Evolutionary conservation across 768 basidiomycete genomes (phyloP).

Genomic region (Boletus fagicola): DNA sequence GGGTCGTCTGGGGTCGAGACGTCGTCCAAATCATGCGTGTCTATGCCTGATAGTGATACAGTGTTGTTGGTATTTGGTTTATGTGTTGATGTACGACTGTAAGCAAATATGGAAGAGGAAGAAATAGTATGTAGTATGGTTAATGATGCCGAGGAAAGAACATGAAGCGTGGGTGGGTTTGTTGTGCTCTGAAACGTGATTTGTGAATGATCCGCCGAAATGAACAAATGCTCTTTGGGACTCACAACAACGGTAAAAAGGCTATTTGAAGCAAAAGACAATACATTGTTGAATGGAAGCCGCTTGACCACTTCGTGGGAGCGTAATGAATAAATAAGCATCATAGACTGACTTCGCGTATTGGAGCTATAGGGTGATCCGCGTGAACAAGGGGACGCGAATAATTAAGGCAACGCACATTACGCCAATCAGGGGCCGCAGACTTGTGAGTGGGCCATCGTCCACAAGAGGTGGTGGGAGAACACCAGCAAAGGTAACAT

Average conservation of each 20-base stretch:
- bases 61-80: conserved; percentile 36
- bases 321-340: conserved; percentile 47
- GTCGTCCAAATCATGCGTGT: conserved; percentile 21
- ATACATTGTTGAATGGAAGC: conserved; percentile 42
- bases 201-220: background rate
- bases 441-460: conserved; percentile 32
- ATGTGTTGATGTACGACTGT: conserved; percentile 36
- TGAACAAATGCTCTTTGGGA: conserved; percentile 8
- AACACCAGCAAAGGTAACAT: conserved; percentile 39
- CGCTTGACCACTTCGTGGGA: conserved; percentile 52
- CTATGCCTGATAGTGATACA: conserved; percentile 42
- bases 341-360: conserved; percentile 22
- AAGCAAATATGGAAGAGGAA: conserved; percentile 45
- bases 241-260: conserved; percentile 60
- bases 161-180: conserved; percentile 50
- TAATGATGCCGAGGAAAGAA: conserved; percentile 57
- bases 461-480: conserved; percentile 34
- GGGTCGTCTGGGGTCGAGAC: conserved; percentile 24
- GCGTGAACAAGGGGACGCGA: conserved; percentile 1
- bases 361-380: conserved; percentile 21
- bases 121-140: conserved; percentile 49
- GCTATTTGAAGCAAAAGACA: conserved; percentile 44
- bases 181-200: conserved; percentile 50
- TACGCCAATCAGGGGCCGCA: conserved; percentile 36
- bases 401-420: conserved; percentile 28